These are phyloP conservation scores for Didymella arachidicola DNA, from an alignment of 2,329 filamentous ascomycete genomes.

Conservation along the genomic window DNA sequence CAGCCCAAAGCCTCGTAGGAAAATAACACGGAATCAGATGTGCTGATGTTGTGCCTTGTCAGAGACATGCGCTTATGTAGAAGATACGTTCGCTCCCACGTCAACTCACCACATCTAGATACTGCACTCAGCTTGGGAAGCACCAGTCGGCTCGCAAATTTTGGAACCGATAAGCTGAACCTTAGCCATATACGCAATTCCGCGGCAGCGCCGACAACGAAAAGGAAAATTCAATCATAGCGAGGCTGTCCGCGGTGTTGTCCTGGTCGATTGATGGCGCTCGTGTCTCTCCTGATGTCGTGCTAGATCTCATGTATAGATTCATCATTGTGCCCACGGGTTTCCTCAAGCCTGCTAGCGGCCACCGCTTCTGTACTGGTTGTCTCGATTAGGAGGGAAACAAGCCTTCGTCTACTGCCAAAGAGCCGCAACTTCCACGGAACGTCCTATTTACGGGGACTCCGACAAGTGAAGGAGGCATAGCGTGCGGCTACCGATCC, in stretches of 20 bases:
- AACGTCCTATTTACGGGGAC: conserved; percentile 10
- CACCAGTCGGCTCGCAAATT: neutral
- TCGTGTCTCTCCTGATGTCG: neutral
- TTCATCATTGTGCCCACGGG: neutral
- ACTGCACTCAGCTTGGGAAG: conserved; percentile 6
- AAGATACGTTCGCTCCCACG: neutral
- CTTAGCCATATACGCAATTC: conserved; percentile 5
- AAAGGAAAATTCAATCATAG: neutral
- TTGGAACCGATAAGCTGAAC: conserved; percentile 8
- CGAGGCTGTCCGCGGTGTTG: neutral
- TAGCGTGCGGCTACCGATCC: conserved; percentile 14
- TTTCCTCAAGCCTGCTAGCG: neutral
- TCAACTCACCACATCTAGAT: conserved; percentile 4
- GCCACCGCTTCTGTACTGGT: neutral
- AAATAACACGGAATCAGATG: neutral
- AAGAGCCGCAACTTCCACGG: conserved; percentile 11
- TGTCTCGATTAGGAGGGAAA: conserved; percentile 3
- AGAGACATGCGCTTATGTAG: conserved; percentile 14
- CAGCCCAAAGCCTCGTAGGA: neutral
- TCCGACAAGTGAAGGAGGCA: conserved; percentile 5
- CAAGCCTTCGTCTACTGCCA: conserved; percentile 9
- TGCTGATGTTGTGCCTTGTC: conserved; percentile 9
- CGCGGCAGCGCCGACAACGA: conserved; percentile 12
- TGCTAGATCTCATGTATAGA: conserved; percentile 5
- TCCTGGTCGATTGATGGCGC: conserved; percentile 1